A percentile compares a stretch with the other conserved stretches of the same genome.
phyloP scores from a whole-genome alignment of 139 green algal species.

The Chlorella sp. region DNA sequence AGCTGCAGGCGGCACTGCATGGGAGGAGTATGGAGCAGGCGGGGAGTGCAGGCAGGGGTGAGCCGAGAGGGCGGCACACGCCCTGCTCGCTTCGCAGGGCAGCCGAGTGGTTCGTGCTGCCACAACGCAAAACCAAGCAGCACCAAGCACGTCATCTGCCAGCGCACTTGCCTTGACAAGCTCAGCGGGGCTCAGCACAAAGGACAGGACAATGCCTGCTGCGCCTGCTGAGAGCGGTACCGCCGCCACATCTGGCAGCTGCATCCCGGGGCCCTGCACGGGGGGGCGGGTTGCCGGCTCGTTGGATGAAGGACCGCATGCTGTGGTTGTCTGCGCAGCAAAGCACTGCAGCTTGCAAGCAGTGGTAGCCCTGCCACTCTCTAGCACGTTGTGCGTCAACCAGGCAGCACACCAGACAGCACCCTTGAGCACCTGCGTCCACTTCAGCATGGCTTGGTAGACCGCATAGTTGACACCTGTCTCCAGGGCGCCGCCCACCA shows the following conservation, averaged over 20 bases:
- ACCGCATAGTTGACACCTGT: conserved; percentile 80
- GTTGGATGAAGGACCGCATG: no score
- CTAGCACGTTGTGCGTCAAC: no score
- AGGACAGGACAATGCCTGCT: conserved; percentile 66
- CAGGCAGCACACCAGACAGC: no score
- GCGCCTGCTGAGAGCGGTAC: conserved; percentile 55
- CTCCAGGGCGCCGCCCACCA: conserved; percentile 81
- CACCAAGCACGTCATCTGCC: no score
- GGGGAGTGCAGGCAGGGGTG: neutral
- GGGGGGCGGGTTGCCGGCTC: no score
- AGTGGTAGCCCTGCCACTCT: no score
- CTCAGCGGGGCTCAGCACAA: conserved; percentile 76
- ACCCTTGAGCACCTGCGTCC: neutral
- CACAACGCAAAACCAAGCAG: neutral
- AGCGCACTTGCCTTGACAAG: conserved; percentile 72
- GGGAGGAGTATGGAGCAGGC: neutral
- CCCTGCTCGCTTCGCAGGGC: neutral
- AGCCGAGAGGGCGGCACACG: neutral
- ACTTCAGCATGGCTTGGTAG: conserved; percentile 10
- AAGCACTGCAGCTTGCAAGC: no score
- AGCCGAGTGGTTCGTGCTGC: neutral
- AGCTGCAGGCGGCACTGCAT: conserved; percentile 69
- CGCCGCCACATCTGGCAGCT: neutral
- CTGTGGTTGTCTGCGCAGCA: no score
- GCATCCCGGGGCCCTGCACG: neutral